Evolutionary conservation across 1,284 basidiomycete genomes (phyloP).

Genomic region (Trametes sp.): DNA sequence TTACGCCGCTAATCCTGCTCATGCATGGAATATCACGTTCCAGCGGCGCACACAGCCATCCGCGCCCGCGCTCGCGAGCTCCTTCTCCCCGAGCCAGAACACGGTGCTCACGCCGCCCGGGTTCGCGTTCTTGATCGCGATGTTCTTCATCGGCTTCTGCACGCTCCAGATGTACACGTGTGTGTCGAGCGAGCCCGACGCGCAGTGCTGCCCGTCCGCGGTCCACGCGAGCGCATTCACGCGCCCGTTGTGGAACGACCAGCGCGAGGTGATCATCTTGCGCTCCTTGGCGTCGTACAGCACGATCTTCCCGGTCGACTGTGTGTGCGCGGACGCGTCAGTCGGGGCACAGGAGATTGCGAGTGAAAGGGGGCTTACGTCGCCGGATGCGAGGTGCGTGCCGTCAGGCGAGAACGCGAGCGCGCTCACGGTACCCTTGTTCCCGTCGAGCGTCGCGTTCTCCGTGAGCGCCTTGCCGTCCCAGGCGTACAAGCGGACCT

Average conservation of each 20-base stretch:
- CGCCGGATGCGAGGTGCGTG: conserved; percentile 78
- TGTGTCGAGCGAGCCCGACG: conserved; percentile 91
- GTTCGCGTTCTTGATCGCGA: conserved; percentile 86
- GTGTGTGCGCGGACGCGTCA: background rate
- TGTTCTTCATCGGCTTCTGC: conserved; percentile 77
- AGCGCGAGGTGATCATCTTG: conserved; percentile 76
- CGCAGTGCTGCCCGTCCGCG: conserved; percentile 76
- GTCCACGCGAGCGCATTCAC: conserved; percentile 86
- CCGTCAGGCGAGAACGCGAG: conserved; percentile 87
- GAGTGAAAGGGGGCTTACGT: conserved; percentile 57
- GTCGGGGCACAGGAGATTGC: background rate
- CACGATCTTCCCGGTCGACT: conserved; percentile 84
- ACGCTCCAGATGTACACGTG: conserved; percentile 92
- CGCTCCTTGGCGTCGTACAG: conserved; percentile 77
- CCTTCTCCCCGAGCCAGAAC: conserved; percentile 72
- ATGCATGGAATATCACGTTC: conserved; percentile 66
- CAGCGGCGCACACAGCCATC: conserved; percentile 86
- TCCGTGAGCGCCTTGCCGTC: conserved; percentile 68
- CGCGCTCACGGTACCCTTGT: conserved; percentile 76
- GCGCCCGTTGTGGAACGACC: conserved; percentile 90
- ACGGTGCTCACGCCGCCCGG: conserved; percentile 86
- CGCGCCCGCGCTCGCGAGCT: conserved; percentile 79
- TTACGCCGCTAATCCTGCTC: conserved; percentile 18
- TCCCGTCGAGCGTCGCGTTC: conserved; percentile 67
- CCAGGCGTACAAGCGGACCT: conserved; percentile 78